Conservation (phyloP, 2,329 filamentous ascomycete genomes). For the Coniochaeta sp. region DNA sequence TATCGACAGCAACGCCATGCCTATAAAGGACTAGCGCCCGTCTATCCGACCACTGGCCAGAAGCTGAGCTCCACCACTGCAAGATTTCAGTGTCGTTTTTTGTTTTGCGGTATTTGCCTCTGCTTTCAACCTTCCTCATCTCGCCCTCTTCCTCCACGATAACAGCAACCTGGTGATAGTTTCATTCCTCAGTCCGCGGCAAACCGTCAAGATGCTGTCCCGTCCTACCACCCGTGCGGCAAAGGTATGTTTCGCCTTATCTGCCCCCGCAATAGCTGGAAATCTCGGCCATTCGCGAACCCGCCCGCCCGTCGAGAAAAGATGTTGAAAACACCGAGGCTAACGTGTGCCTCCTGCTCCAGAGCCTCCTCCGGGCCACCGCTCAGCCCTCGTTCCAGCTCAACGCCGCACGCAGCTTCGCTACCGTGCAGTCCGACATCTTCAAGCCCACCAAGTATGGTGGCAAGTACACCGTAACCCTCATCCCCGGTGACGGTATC, state of each 20-base stretch:
- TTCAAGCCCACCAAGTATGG: conserved; percentile 99
- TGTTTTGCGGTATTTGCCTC: conserved; percentile 3
- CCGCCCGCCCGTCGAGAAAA: neutral
- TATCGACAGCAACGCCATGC: neutral
- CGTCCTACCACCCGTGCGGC: conserved; percentile 48
- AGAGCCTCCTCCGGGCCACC: conserved; percentile 46
- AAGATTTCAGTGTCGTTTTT: conserved; percentile 1
- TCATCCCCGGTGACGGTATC: conserved; percentile 98
- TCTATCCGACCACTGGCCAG: neutral
- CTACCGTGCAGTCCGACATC: conserved; percentile 86
- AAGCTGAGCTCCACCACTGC: conserved; percentile 1
- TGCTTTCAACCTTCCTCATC: neutral
- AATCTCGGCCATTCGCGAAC: neutral
- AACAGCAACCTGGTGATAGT: neutral
- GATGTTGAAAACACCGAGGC: neutral
- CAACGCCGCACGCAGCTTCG: conserved; percentile 51
- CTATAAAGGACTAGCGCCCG: neutral
- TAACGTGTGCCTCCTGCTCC: conserved; percentile 11
- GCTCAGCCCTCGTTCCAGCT: conserved; percentile 25
- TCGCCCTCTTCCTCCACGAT: neutral
- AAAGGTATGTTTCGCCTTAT: conserved; percentile 37
- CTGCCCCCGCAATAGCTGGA: conserved; percentile 10
- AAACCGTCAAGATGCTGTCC: conserved; percentile 44
- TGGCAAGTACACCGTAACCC: conserved; percentile 97
- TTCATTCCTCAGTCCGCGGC: neutral